Conservation (phyloP, 1,284 basidiomycete genomes). For the Fomitiporia mediterranea region DNA sequence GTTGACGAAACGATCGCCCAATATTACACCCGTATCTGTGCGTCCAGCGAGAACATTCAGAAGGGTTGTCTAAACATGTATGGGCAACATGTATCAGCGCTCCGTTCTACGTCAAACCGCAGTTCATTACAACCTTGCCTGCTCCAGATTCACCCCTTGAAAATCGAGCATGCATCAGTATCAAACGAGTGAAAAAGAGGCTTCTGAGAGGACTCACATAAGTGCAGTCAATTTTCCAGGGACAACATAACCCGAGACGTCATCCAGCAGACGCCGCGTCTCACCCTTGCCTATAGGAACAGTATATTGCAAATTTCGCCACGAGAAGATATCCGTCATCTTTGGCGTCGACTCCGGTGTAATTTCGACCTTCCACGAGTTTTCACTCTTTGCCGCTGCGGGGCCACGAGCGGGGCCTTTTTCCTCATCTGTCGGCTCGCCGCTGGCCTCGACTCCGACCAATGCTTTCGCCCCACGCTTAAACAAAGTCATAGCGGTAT, state of each 20-base stretch:
- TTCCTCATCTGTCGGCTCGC: slow-evolving; percentile 31
- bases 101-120: not conserved
- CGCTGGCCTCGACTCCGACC: slow-evolving; percentile 14
- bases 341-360: slow-evolving; percentile 24
- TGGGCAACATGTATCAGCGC: slow-evolving; percentile 29
- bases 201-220: slow-evolving; percentile 38
- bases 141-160: slow-evolving; percentile 67
- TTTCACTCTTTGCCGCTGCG: not conserved
- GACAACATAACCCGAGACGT: slow-evolving; percentile 80
- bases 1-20: slow-evolving; percentile 75
- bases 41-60: slow-evolving; percentile 83
- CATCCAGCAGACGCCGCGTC: slow-evolving; percentile 60
- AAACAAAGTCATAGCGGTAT: slow-evolving; percentile 36
- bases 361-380: slow-evolving; percentile 17
- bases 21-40: slow-evolving; percentile 74
- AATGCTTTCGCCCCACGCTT: slow-evolving; percentile 29
- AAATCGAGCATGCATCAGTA: not conserved
- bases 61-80: slow-evolving; percentile 58
- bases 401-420: slow-evolving; percentile 21
- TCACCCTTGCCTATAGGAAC: slow-evolving; percentile 55
- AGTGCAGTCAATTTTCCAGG: slow-evolving; percentile 76
- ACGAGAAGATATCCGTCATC: slow-evolving; percentile 52
- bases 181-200: not conserved
- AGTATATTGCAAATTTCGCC: slow-evolving; percentile 58
- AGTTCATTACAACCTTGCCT: slow-evolving; percentile 52